Conservation (phyloP, 148 eudicot species). For the Cornus florida region DNA sequence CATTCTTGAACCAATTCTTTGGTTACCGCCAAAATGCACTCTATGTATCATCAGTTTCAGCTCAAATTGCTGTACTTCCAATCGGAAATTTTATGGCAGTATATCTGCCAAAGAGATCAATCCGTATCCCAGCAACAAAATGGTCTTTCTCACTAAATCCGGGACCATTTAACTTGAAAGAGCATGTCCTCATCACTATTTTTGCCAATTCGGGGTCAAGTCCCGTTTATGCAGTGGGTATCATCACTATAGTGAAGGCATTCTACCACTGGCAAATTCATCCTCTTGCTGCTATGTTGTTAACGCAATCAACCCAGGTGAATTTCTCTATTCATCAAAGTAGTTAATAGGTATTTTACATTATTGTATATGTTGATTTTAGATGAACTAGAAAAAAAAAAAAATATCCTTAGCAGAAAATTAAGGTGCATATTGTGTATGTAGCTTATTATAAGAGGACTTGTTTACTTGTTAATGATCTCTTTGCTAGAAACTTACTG, state of each 20-base stretch:
- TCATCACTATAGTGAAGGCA: constrained; percentile 50
- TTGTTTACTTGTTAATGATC: too few relatives aligned
- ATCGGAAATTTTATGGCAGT: constrained; percentile 54
- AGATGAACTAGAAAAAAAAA: too few relatives aligned
- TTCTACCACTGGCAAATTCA: constrained; percentile 40
- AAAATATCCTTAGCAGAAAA: too few relatives aligned
- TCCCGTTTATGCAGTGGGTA: constrained; percentile 42
- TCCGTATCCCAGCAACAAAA: constrained; percentile 29
- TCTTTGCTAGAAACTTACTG: background rate
- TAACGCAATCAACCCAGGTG: constrained; percentile 49
- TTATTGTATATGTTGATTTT: too few relatives aligned
- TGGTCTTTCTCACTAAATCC: constrained; percentile 54
- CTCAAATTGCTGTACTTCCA: constrained; percentile 50
- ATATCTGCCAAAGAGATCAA: constrained; percentile 29
- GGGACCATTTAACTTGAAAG: constrained; percentile 59
- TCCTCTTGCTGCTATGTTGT: constrained; percentile 45
- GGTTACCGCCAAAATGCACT: constrained; percentile 49
- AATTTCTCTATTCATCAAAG: background rate
- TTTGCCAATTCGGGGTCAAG: constrained; percentile 47
- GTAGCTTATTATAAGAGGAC: too few relatives aligned
- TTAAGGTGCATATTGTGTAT: too few relatives aligned
- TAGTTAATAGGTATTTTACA: too few relatives aligned
- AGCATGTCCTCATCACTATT: constrained; percentile 52
- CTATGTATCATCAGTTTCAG: constrained; percentile 46
- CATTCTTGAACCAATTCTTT: constrained; percentile 50